Evolutionary conservation across 805 yeast species (phyloP), one percentile per base, ranked within the genome.

Genomic region (Wickerhamiella azyma): DNA sequence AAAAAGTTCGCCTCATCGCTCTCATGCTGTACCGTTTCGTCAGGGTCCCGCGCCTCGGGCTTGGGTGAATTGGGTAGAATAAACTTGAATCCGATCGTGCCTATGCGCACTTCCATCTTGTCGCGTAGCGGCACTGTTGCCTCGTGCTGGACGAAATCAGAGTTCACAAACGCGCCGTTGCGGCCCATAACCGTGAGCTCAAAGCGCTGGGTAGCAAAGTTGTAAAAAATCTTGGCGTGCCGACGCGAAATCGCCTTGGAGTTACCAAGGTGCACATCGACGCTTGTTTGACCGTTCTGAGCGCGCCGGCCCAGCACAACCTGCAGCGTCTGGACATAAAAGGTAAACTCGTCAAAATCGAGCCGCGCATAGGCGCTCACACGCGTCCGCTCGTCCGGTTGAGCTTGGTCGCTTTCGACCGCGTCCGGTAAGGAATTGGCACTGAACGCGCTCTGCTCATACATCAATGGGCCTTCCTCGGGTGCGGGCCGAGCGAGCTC

Each of bases 131-230:
- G 95, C 8, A 92, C 86, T 0, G 98, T 92, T 32, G 84, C 78
- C 8, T 95, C 96, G 50, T 82, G 76, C 59, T 85, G 96, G 6
- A 92, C 81, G 61, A 89, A 92, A 30, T 69, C 70, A 53, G 86
- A 95, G 62, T 89, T 92, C 3, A 92, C 94, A 68, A 92, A 92
- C 2, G 96, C 96, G 33, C 98, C 98, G 61, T 92, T 92, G 55
- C 95, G 74, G 16, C 98, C 98, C 54, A 88, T 69, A 1, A 92
- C 86, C 8, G 94, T 79, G 39, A 92, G 66, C 63, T 92, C 98
- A 59, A 92, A 92, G 52, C 94, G 66, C 60, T 89, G 97, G 3
- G 94, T 86, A 3, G 96, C 97, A 64, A 92, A 92, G 60, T 92
- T 92, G 67, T 89, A 92, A 61, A 88, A 89, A 13, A 92, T 89